phyloP scores from a whole-genome alignment of 306 rosid species.

The Sesbania bispinosa region DNA sequence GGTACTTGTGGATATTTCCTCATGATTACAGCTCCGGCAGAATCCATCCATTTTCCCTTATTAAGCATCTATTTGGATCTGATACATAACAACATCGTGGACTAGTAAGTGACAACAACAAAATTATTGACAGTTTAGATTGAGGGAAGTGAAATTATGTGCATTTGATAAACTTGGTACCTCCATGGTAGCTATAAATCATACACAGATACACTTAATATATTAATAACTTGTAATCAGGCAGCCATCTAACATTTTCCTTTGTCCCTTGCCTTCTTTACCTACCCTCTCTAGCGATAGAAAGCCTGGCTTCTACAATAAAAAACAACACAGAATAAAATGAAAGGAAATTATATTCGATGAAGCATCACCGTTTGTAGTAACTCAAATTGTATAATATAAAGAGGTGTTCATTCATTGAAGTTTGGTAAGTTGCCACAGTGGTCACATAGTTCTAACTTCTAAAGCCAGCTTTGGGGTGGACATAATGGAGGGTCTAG shows the following conservation, averaged over 20 bases:
- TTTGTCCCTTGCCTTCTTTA: constrained; percentile 22
- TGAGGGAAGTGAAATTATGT: not conserved
- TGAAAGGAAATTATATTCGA: not conserved
- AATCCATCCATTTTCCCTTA: no score
- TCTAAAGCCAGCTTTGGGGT: not conserved
- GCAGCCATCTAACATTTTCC: constrained; percentile 1
- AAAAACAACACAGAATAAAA: constrained; percentile 6
- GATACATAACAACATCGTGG: not conserved
- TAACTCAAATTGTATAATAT: not conserved
- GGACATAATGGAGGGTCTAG: constrained; percentile 38
- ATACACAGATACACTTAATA: no score
- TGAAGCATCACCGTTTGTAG: not conserved
- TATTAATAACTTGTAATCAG: not conserved
- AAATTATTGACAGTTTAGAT: not conserved
- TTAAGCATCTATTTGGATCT: no score
- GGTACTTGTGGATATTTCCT: no score
- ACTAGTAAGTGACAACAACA: no score
- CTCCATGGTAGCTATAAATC: not conserved
- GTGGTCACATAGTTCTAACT: not conserved
- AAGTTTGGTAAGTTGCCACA: constrained; percentile 5
- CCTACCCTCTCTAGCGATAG: constrained; percentile 19
- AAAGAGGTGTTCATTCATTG: not conserved
- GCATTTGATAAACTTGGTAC: not conserved
- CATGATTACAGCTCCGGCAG: no score
- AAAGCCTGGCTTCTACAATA: not conserved